phyloP scores from a whole-genome alignment of 257 asterid species.

The Avicennia marina region DNA sequence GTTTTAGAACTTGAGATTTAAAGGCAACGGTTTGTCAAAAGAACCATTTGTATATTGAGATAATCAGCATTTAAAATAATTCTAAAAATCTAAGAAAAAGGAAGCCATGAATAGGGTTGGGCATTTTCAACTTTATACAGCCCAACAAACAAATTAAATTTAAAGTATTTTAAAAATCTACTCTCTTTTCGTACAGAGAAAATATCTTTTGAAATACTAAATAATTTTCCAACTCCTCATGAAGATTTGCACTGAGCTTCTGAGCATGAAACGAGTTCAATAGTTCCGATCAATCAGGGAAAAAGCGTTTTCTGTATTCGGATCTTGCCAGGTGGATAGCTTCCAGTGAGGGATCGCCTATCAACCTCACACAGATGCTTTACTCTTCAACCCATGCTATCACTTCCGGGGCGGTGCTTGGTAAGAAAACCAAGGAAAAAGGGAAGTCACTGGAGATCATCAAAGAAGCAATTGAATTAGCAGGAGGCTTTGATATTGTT shows the following conservation, averaged over 20 bases:
- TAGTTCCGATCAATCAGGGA: conserved; percentile 24
- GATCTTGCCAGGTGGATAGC: conserved; percentile 15
- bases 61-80: too few relatives aligned
- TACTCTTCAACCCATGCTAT: conserved; percentile 5
- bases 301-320: background rate
- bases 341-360: conserved; percentile 8
- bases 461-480: background rate
- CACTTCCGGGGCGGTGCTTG: conserved; percentile 30
- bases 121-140: too few relatives aligned
- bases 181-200: too few relatives aligned
- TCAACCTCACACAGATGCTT: conserved; percentile 25
- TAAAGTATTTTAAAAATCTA: too few relatives aligned
- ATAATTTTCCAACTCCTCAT: conserved; percentile 34
- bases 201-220: too few relatives aligned
- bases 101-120: too few relatives aligned
- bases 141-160: too few relatives aligned
- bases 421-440: conserved; percentile 15
- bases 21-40: too few relatives aligned
- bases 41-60: too few relatives aligned
- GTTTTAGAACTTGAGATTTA: too few relatives aligned
- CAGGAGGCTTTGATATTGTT: conserved; percentile 24
- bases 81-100: too few relatives aligned
- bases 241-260: conserved; percentile 38
- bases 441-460: conserved; percentile 4
- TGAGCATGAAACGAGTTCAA: conserved; percentile 29